Evolutionary conservation across 768 basidiomycete genomes (phyloP), one percentile per base, ranked within the genome.

Genomic region (Boletellus emodensis): DNA sequence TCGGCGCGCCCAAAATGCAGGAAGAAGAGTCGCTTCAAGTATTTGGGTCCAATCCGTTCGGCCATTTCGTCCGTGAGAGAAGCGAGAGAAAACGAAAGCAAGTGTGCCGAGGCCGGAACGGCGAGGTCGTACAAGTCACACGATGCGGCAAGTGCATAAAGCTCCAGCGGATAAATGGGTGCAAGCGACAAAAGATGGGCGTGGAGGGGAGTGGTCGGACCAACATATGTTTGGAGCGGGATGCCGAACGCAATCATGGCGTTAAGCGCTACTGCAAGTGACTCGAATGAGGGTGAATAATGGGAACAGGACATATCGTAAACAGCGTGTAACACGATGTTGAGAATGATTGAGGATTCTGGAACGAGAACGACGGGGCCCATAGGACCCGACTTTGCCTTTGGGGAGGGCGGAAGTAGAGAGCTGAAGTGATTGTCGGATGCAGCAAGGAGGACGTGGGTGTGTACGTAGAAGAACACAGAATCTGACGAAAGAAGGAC

Each of bases 391-490:
- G 71, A 59, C 44, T 68, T 65, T 6, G 71, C 56, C 28, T 73
- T 64, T 26, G 71, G 55, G 2, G 74, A 59, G 5, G 71, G 53
- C 3, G 84, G 77, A 17, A 93, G 68, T 37, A 82, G 75, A 4
- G 75, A 71, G 40, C 77, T 75, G 68, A 91, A 90, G 12, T 66
- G 69, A 55, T 90, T 92, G 30, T 71, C 68, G 12, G 90, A 92
- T 11, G 73, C 75, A 3, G 68, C 61, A 32, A 85, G 73, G 38
- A 92, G 71, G 45, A 80, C 59, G 38, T 80, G 71, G 0, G 75
- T 71, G 64, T 91, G 87, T 6, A 84, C 84, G 61, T 91, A 91
- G 75, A 93, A 93, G 68, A 90, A 89, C 36, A 93, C 87, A 15
- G 79, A 77, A 61, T 93, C 90, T 26, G 81, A 75, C 3, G 87